Evolutionary conservation across 2,329 filamentous ascomycete genomes (phyloP).

Genomic region (Fusarium albidum): DNA sequence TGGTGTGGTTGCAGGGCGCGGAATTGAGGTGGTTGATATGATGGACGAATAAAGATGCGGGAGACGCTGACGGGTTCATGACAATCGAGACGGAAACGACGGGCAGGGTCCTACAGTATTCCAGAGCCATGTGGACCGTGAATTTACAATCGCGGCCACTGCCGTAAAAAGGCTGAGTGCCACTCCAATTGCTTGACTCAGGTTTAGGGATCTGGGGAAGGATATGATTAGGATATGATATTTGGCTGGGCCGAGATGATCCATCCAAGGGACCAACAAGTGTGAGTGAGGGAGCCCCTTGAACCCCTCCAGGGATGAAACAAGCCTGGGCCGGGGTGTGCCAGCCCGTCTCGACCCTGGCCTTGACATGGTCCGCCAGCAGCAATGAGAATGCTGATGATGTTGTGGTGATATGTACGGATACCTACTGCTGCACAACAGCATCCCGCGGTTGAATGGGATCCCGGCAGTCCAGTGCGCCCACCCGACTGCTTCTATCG

Average conservation of each 20-base stretch:
- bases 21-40: not conserved
- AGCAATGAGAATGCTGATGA: not conserved
- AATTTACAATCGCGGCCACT: slow-evolving; percentile 29
- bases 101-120: not conserved
- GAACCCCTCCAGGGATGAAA: slow-evolving; percentile 28
- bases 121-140: slow-evolving; percentile 13
- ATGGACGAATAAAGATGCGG: not conserved
- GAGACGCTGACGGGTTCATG: not conserved
- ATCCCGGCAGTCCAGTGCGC: no score
- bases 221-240: no score
- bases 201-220: slow-evolving; percentile 36
- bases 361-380: not conserved
- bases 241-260: slow-evolving; percentile 21
- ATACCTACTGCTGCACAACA: not conserved
- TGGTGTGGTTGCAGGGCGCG: not conserved
- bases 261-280: no score
- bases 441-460: not conserved
- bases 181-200: slow-evolving; percentile 29
- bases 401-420: not conserved
- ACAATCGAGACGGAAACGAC: not conserved
- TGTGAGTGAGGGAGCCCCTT: slow-evolving; percentile 21
- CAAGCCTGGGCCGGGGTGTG: slow-evolving; percentile 32
- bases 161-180: slow-evolving; percentile 3
- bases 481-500: no score
- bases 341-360: slow-evolving; percentile 8